Conservation (phyloP, 306 rosid genomes). For the Cyamopsis tetragonoloba region DNA sequence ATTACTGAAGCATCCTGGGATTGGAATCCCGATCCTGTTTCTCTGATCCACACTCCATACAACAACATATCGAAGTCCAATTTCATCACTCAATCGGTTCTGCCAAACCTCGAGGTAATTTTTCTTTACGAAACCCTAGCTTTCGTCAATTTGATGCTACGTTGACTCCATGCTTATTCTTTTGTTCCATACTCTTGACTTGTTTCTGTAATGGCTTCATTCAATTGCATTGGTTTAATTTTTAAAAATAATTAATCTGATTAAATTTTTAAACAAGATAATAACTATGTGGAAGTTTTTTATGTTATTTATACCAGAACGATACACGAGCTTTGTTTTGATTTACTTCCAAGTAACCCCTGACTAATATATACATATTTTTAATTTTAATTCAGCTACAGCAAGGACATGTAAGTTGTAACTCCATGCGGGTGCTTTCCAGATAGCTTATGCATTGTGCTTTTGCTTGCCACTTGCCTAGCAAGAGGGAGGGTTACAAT, state of each 20-base stretch:
- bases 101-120: slow-evolving; percentile 42
- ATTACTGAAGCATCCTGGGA: too few species aligned
- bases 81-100: slow-evolving; percentile 18
- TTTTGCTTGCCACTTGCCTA: neutral
- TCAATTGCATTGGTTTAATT: neutral
- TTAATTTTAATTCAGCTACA: neutral
- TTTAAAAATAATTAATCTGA: neutral
- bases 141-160: slow-evolving; percentile 1
- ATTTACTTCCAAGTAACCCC: neutral
- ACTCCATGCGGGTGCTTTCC: slow-evolving; percentile 1
- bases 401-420: neutral
- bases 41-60: too few species aligned
- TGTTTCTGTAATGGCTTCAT: too few species aligned
- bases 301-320: neutral
- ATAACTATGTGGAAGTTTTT: neutral
- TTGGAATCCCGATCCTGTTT: too few species aligned
- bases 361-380: neutral
- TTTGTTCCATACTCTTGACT: neutral
- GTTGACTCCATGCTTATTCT: slow-evolving; percentile 7
- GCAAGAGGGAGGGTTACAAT: neutral
- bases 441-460: neutral
- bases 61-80: too few species aligned
- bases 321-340: neutral
- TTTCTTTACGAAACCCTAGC: slow-evolving; percentile 2
- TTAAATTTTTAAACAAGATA: neutral